A percentile compares a stretch with the other conserved stretches of the same genome.
These are phyloP conservation scores for Clitopilus passeckerianus DNA, from an alignment of 768 basidiomycete genomes.

Conservation along the genomic window DNA sequence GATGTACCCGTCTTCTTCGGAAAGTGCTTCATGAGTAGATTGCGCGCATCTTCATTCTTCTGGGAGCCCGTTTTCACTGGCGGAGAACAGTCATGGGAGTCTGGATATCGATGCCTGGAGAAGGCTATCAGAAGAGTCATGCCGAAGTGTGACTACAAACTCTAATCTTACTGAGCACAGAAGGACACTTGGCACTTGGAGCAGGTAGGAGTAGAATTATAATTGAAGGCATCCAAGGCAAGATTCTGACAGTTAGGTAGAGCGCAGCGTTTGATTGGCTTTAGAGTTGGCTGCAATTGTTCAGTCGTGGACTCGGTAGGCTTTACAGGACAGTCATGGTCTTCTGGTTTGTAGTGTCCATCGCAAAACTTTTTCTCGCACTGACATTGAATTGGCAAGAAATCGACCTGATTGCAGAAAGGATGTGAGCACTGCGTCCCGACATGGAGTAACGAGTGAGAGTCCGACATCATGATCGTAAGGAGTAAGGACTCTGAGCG, in stretches of 20 bases:
- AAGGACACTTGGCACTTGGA: slow-evolving; percentile 49
- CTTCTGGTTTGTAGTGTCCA: slow-evolving; percentile 52
- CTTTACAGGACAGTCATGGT: slow-evolving; percentile 48
- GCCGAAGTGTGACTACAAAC: slow-evolving; percentile 4
- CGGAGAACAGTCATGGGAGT: slow-evolving; percentile 52
- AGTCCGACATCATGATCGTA: slow-evolving; percentile 11
- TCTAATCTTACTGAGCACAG: slow-evolving; percentile 52
- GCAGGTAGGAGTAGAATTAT: slow-evolving; percentile 34
- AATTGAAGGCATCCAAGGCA: slow-evolving; percentile 25
- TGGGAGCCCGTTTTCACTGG: slow-evolving; percentile 9
- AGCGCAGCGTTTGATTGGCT: slow-evolving; percentile 42
- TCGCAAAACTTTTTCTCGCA: slow-evolving; percentile 62
- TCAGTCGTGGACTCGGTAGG: not conserved
- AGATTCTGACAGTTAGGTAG: slow-evolving; percentile 50
- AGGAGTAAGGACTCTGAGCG: not conserved
- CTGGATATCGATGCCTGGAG: slow-evolving; percentile 61
- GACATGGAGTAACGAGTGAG: slow-evolving; percentile 41
- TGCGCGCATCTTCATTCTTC: slow-evolving; percentile 45
- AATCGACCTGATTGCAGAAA: slow-evolving; percentile 62
- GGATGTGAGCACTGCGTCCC: slow-evolving; percentile 63
- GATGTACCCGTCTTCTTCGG: slow-evolving; percentile 17
- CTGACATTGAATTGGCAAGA: slow-evolving; percentile 69
- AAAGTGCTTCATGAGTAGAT: slow-evolving; percentile 52
- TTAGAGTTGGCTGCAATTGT: slow-evolving; percentile 12
- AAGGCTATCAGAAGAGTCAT: slow-evolving; percentile 4